A percentile compares a stretch with the other conserved stretches of the same genome.
phyloP scores from a whole-genome alignment of 345 rosid genomes.

The Citrus australasica region DNA sequence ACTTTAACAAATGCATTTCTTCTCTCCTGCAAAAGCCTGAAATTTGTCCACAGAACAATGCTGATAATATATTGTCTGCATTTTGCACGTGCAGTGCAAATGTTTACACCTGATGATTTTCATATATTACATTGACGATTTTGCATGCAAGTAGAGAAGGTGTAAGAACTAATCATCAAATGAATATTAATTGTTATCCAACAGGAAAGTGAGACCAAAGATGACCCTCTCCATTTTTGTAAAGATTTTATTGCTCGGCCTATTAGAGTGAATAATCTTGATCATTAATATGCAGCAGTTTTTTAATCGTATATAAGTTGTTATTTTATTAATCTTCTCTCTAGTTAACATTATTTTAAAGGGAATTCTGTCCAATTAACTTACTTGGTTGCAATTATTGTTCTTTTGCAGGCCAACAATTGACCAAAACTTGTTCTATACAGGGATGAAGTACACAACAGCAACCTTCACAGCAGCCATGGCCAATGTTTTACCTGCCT shows the following conservation, averaged over 20 bases:
- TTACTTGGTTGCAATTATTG: too few relatives aligned
- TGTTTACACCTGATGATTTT: too few relatives aligned
- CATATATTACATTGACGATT: background rate
- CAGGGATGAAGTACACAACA: conserved; percentile 82
- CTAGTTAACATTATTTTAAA: conserved; percentile 12
- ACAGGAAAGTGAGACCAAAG: conserved; percentile 79
- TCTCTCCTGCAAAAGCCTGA: background rate
- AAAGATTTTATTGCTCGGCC: conserved; percentile 63
- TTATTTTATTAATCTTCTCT: background rate
- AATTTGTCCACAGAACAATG: too few relatives aligned
- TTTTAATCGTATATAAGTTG: background rate
- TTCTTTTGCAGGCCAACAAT: conserved; percentile 46
- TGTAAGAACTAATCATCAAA: background rate
- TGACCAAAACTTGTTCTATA: conserved; percentile 66
- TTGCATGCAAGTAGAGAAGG: background rate
- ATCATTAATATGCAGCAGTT: background rate
- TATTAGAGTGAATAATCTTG: conserved; percentile 56
- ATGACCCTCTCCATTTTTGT: conserved; percentile 61
- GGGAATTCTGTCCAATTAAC: conserved; percentile 1
- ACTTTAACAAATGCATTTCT: background rate
- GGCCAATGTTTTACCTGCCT: conserved; percentile 81
- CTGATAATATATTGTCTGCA: too few relatives aligned
- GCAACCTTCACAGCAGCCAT: conserved; percentile 81
- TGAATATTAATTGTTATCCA: background rate
- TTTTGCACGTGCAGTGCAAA: too few relatives aligned